Evolutionary conservation across 495 filamentous ascomycete species (phyloP).

Genomic region (Aeminium ludgeri): DNA sequence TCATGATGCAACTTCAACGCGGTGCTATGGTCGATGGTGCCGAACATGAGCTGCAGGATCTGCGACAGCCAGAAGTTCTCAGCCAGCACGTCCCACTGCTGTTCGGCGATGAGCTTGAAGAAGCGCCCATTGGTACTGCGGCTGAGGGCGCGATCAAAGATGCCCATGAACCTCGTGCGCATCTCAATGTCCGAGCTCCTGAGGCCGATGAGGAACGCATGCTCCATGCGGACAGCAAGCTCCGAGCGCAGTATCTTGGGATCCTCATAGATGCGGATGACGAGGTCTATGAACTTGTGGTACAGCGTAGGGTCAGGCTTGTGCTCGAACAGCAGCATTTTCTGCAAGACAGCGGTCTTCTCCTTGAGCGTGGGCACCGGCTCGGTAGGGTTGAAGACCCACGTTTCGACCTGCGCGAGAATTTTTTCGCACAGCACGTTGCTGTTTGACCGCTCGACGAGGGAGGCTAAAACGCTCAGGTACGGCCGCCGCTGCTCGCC

Average conservation of each 20-base stretch:
- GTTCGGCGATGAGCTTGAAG: slow-evolving; percentile 73
- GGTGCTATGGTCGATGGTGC: slow-evolving; percentile 71
- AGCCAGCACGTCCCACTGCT: slow-evolving; percentile 90
- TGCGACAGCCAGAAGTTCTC: slow-evolving; percentile 96
- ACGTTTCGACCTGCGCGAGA: slow-evolving; percentile 79
- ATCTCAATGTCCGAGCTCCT: slow-evolving; percentile 89
- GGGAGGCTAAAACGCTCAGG: slow-evolving; percentile 78
- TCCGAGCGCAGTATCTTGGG: slow-evolving; percentile 88
- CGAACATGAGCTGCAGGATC: slow-evolving; percentile 77
- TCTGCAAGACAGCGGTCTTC: slow-evolving; percentile 89
- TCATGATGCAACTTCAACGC: slow-evolving; percentile 58
- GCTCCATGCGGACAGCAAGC: slow-evolving; percentile 88
- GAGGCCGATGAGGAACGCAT: slow-evolving; percentile 91
- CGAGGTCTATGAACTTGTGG: slow-evolving; percentile 81
- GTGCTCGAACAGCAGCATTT: slow-evolving; percentile 91
- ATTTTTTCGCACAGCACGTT: slow-evolving; percentile 76
- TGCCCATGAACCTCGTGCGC: slow-evolving; percentile 86
- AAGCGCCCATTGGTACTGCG: slow-evolving; percentile 71
- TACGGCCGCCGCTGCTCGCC: slow-evolving; percentile 84
- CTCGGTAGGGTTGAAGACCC: slow-evolving; percentile 87
- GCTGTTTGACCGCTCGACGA: slow-evolving; percentile 86
- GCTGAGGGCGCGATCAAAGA: slow-evolving; percentile 82
- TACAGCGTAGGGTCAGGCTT: slow-evolving; percentile 65
- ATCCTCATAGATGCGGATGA: slow-evolving; percentile 95
- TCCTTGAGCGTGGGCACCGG: slow-evolving; percentile 94